phyloP scores from a whole-genome alignment of 2,329 filamentous ascomycete species.

The Grosmannia huntii region DNA sequence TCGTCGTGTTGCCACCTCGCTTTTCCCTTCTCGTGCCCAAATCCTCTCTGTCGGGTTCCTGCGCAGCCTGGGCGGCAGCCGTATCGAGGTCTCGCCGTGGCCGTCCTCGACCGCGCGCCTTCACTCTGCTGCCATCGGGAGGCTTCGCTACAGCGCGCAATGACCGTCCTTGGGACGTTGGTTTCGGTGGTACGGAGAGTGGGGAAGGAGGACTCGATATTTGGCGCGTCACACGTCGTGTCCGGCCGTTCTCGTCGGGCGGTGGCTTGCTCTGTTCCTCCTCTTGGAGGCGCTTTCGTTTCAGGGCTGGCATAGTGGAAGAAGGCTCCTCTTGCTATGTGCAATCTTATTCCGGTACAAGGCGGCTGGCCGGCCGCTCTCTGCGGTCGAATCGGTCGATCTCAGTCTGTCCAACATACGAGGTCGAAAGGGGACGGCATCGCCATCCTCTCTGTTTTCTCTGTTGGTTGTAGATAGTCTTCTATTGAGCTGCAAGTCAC shows the following conservation, averaged over 20 bases:
- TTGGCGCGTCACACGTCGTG: slow-evolving; percentile 22
- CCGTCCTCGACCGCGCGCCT: neutral
- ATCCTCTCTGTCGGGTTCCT: neutral
- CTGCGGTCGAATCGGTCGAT: neutral
- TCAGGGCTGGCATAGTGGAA: slow-evolving; percentile 16
- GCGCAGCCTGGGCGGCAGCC: neutral
- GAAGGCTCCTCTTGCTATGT: neutral
- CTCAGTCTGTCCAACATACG: neutral
- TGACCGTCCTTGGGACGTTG: slow-evolving; percentile 16
- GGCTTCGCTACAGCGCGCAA: slow-evolving; percentile 5
- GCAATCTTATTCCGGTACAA: neutral
- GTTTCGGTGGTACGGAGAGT: slow-evolving; percentile 19
- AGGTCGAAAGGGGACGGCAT: neutral
- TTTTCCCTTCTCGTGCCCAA: neutral
- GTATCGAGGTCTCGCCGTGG: neutral
- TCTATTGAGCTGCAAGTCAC: neutral
- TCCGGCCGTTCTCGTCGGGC: neutral
- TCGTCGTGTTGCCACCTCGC: neutral
- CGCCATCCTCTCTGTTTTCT: neutral
- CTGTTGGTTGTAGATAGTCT: neutral
- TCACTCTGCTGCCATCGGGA: neutral
- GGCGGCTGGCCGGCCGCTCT: neutral
- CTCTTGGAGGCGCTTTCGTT: slow-evolving; percentile 18
- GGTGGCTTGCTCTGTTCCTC: slow-evolving; percentile 2
- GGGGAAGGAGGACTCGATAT: slow-evolving; percentile 22